Percentiles rank a stretch among this genome's conserved stretches.
Evolutionary conservation across 352 stramenopile species (phyloP).

Genomic region (Phytophthora quininea): DNA sequence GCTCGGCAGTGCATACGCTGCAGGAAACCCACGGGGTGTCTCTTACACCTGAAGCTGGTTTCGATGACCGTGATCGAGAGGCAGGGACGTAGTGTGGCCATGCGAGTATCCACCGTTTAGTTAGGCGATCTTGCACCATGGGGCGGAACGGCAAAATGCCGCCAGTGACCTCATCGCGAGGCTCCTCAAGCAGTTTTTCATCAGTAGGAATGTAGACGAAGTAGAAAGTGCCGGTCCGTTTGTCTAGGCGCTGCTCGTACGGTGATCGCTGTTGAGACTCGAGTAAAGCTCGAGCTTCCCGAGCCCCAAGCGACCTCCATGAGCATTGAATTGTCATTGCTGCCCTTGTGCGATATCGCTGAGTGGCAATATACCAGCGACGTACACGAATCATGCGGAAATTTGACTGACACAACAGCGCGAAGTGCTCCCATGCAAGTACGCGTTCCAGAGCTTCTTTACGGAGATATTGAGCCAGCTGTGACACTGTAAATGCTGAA

Average conservation of each 20-base stretch:
- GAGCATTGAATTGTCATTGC: constrained; percentile 64
- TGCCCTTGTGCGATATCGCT: constrained; percentile 36
- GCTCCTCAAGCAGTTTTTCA: constrained; percentile 67
- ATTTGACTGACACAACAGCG: constrained; percentile 51
- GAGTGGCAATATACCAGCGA: constrained; percentile 55
- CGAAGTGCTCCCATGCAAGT: constrained; percentile 56
- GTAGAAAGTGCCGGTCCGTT: constrained; percentile 57
- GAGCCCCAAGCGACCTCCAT: constrained; percentile 49
- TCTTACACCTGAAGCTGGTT: constrained; percentile 2
- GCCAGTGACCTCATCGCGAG: constrained; percentile 53
- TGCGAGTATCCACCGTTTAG: constrained; percentile 69
- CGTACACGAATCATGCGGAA: constrained; percentile 67
- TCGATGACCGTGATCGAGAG: constrained; percentile 21
- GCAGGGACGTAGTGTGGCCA: constrained; percentile 61
- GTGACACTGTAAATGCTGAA: constrained; percentile 51
- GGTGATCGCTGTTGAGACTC: constrained; percentile 65
- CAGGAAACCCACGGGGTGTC: constrained; percentile 42
- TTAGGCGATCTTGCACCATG: constrained; percentile 75
- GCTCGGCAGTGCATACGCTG: constrained; percentile 61
- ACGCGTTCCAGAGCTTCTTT: constrained; percentile 62
- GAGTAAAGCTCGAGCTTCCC: constrained; percentile 44
- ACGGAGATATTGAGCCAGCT: constrained; percentile 75
- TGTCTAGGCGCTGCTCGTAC: constrained; percentile 75
- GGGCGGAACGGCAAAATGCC: constrained; percentile 62
- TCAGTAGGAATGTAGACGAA: constrained; percentile 72